Percentiles rank a stretch among this genome's conserved stretches.
Conservation (phyloP, 75 land plant genomes). For the Isoetes taiwanensis region DNA sequence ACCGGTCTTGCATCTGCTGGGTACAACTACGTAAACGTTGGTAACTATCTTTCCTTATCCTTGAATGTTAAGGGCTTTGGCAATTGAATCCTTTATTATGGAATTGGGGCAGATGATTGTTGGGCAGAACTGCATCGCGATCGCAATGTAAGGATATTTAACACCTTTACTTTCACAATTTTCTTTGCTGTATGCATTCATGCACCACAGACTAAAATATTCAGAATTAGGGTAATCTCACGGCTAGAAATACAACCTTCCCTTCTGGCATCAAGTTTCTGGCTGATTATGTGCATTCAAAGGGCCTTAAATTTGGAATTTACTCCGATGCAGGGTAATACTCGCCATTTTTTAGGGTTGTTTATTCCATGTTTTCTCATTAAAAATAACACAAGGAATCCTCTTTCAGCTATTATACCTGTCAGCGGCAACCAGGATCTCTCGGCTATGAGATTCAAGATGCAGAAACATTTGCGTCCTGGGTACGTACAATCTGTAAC, state of each 20-base stretch:
- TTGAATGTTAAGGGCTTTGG: too few relatives aligned
- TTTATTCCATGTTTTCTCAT: too few relatives aligned
- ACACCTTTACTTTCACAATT: too few relatives aligned
- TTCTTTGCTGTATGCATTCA: too few relatives aligned
- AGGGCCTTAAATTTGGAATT: slow-evolving; percentile 93
- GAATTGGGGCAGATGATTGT: slow-evolving; percentile 91
- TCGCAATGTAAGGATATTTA: slow-evolving; percentile 6
- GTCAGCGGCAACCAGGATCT: slow-evolving; percentile 80
- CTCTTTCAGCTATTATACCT: slow-evolving; percentile 39
- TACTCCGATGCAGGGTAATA: slow-evolving; percentile 98
- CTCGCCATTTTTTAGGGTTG: too few relatives aligned
- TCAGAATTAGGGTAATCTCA: slow-evolving; percentile 76
- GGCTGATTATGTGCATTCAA: slow-evolving; percentile 79
- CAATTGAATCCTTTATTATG: background rate
- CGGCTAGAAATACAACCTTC: slow-evolving; percentile 49
- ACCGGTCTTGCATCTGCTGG: slow-evolving; percentile 56
- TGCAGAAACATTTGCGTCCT: slow-evolving; percentile 73
- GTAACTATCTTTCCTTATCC: too few relatives aligned
- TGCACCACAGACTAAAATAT: too few relatives aligned
- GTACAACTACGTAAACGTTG: slow-evolving; percentile 65
- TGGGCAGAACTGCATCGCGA: slow-evolving; percentile 52
- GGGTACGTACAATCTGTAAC: slow-evolving; percentile 39
- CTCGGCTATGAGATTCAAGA: slow-evolving; percentile 55
- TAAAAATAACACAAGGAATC: too few relatives aligned
- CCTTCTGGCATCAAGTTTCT: slow-evolving; percentile 92